phyloP scores from a whole-genome alignment of 148 eudicot species.

The Fagopyrum homotropicum region DNA sequence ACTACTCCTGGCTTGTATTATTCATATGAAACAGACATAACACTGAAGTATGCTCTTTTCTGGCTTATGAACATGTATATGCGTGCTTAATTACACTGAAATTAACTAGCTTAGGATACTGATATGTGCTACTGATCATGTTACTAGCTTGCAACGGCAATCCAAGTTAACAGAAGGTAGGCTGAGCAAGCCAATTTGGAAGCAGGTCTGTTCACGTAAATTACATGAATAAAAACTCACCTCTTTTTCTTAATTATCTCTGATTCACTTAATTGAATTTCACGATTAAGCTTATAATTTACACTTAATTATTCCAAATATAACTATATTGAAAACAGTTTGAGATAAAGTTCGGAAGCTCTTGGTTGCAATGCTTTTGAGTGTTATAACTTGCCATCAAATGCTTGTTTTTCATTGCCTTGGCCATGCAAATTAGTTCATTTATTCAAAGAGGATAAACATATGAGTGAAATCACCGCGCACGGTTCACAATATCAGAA shows the following conservation, averaged over 20 bases:
- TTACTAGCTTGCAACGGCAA: conserved; percentile 75
- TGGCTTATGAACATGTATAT: not conserved
- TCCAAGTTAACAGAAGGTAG: conserved; percentile 62
- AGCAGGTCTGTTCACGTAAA: conserved; percentile 57
- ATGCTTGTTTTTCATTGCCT: not conserved
- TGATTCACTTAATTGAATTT: not conserved
- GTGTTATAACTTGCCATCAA: not conserved
- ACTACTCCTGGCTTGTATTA: conserved; percentile 92
- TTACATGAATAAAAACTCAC: not conserved
- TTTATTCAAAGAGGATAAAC: conserved; percentile 4
- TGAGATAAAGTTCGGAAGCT: not conserved
- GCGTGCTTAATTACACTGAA: not conserved
- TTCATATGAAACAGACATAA: conserved; percentile 90
- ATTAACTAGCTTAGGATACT: not conserved
- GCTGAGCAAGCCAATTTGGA: conserved; percentile 83
- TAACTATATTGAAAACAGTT: not conserved
- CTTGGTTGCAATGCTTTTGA: not conserved
- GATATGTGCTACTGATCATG: conserved; percentile 15
- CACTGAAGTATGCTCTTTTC: conserved; percentile 55
- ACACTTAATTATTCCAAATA: not conserved
- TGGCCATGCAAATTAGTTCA: not conserved
- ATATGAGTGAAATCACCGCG: not conserved
- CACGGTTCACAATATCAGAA: not conserved
- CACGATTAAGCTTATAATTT: not conserved
- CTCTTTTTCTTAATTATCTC: not conserved